Evolutionary conservation across 2,329 filamentous ascomycete species (phyloP), one percentile per base, ranked within the genome.

Genomic region (Bipolaris oryzae): DNA sequence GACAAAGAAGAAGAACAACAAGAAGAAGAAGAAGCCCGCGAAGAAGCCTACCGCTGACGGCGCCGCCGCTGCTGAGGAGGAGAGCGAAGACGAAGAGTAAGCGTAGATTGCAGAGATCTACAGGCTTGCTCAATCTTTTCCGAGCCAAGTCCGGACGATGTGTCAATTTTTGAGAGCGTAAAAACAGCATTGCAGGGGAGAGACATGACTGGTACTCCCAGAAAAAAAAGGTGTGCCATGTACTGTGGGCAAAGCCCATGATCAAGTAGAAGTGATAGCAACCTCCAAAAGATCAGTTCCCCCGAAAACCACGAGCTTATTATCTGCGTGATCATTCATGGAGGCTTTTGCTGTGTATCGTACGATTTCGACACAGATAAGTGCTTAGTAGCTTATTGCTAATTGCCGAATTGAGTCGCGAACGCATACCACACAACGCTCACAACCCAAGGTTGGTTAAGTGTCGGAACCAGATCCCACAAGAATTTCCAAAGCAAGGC

Each of bases 1-100:
- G 41, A 83, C 88, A 65, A 91, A 91, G 80, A 90, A 91, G 81
- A 92, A 93, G 81, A 92, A 93, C 77, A 93, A 92, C 75, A 94
- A 92, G 83, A 77, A 92, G 84, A 77, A 77, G 74, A 96, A 93
- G 86, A 90, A 89, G 74, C 75, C 80, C 57, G 80, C 82, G 79
- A 89, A 90, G 85, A 89, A 89, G 85, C 74, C 78, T 20, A 76
- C 74, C 20, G 86, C 86, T 79, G 69, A 57, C 21, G 70, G 50
- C 39, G 82, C 85, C 74, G 74, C 73, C 16, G 74, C 70, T 21
- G 71, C 66, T 7, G 76, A 74, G 25, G 75, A 77, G 50, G 69
- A 53, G 21, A 52, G 48, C n/a, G 57, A 68, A 53, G 71, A 70
- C 43, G 75, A 76, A 50, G 76, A 79, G 53, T 75, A 77, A 59